Evolutionary conservation across 164 flowering plant species (phyloP).

Genomic region (Vitis amurensis): DNA sequence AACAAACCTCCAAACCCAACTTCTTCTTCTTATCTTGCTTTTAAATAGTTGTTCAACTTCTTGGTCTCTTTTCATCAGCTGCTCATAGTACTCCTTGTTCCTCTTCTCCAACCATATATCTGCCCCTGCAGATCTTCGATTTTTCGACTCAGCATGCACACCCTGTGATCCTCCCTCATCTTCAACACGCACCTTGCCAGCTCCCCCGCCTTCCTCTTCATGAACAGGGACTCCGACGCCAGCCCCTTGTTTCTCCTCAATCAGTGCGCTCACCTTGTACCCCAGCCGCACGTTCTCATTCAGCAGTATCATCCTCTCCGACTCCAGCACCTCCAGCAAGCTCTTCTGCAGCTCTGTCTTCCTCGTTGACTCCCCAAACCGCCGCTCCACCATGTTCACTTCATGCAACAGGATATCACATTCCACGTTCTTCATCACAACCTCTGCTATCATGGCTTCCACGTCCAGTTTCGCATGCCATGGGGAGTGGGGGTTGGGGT

Average conservation of each 20-base stretch:
- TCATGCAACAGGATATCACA: constrained; percentile 42
- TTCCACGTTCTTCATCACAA: constrained; percentile 17
- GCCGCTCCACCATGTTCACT: constrained; percentile 20
- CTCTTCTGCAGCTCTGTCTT: constrained; percentile 69
- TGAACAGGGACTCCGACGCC: constrained; percentile 45
- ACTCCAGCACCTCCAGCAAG: constrained; percentile 69
- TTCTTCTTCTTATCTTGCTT: constrained; percentile 24
- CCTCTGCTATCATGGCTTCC: no score
- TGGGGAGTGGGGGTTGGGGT: no score
- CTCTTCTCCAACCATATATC: constrained; percentile 59
- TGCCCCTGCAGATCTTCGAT: constrained; percentile 73
- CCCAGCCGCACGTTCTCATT: constrained; percentile 61
- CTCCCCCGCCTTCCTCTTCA: constrained; percentile 65
- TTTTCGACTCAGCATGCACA: constrained; percentile 42
- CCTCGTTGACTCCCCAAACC: constrained; percentile 32
- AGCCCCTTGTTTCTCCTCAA: constrained; percentile 61
- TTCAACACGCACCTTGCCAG: constrained; percentile 64
- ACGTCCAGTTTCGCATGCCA: no score
- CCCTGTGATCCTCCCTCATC: constrained; percentile 68
- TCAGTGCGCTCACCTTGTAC: constrained; percentile 35
- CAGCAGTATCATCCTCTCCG: constrained; percentile 65
- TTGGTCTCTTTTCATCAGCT: constrained; percentile 24
- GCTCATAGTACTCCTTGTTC: constrained; percentile 52
- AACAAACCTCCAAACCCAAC: constrained; percentile 31
- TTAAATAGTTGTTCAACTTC: not conserved